Percentiles rank a stretch among this genome's conserved stretches.
phyloP scores from a whole-genome alignment of 768 basidiomycete species.

The Amanita pallidorosea region DNA sequence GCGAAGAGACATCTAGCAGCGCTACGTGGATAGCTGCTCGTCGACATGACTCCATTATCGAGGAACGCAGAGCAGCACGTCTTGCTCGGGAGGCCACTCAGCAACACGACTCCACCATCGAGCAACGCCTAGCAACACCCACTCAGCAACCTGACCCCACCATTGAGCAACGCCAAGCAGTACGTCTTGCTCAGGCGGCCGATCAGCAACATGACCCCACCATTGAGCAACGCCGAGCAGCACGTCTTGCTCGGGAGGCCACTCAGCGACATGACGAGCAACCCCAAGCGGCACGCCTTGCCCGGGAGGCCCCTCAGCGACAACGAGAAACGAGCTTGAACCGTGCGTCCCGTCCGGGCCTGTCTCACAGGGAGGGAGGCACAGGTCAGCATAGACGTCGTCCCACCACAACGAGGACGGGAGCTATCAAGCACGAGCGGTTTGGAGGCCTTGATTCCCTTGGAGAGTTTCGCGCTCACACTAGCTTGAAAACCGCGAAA shows the following conservation, averaged over 20 bases:
- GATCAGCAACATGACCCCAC: background rate
- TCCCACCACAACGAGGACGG: background rate
- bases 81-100: conserved; percentile 11
- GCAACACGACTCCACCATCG: background rate
- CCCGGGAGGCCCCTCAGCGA: background rate
- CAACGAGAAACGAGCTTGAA: background rate
- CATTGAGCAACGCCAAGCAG: background rate
- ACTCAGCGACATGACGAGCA: background rate
- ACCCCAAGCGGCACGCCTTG: background rate
- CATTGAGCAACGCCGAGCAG: conserved; percentile 7
- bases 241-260: conserved; percentile 13
- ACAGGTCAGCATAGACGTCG: background rate
- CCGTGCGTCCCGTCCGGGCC: background rate
- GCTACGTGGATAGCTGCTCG: background rate
- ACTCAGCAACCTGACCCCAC: background rate
- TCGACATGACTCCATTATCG: background rate
- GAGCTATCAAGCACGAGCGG: background rate
- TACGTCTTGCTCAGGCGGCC: background rate
- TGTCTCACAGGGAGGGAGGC: too few species aligned
- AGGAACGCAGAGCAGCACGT: conserved; percentile 10
- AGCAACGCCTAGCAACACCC: background rate
- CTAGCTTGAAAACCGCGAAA: background rate
- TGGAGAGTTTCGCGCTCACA: background rate
- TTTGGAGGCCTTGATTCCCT: background rate
- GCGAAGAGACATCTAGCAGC: conserved; percentile 1